phyloP scores from a whole-genome alignment of 2,329 filamentous ascomycete genomes.

The Ascochyta fabae region DNA sequence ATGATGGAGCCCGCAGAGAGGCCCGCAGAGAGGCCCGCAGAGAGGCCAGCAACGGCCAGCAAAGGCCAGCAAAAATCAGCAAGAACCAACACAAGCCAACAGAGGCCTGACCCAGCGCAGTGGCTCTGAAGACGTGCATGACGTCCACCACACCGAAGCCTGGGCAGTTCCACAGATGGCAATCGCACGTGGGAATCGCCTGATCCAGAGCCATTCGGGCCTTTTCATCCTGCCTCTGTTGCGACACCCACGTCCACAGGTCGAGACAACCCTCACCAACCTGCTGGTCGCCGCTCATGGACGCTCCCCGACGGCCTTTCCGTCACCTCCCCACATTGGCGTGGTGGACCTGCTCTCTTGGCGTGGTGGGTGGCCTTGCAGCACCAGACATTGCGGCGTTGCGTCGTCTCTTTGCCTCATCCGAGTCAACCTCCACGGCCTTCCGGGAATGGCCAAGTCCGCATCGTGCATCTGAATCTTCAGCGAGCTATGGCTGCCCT shows the following conservation, averaged over 20 bases:
- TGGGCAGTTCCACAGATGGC: constrained; percentile 26
- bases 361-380: constrained; percentile 23
- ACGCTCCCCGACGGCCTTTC: constrained; percentile 19
- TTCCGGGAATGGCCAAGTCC: not conserved
- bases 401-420: constrained; percentile 14
- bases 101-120: constrained; percentile 34
- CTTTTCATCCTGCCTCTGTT: constrained; percentile 6
- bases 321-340: constrained; percentile 13
- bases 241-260: not conserved
- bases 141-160: constrained; percentile 31
- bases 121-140: constrained; percentile 42
- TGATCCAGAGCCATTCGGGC: constrained; percentile 22
- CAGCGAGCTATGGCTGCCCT: not conserved
- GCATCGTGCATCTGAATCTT: constrained; percentile 2
- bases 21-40: not conserved
- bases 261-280: constrained; percentile 12
- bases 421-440: not conserved
- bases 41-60: no score
- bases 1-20: constrained; percentile 21
- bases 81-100: constrained; percentile 7
- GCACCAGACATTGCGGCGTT: constrained; percentile 13
- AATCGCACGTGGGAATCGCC: constrained; percentile 37
- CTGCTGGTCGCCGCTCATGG: constrained; percentile 12
- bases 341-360: constrained; percentile 10
- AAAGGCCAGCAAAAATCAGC: no score